A percentile compares a stretch with the other conserved stretches of the same genome.
Conservation (phyloP, 805 yeast genomes). For the Grigorovia yakushimaensis region DNA sequence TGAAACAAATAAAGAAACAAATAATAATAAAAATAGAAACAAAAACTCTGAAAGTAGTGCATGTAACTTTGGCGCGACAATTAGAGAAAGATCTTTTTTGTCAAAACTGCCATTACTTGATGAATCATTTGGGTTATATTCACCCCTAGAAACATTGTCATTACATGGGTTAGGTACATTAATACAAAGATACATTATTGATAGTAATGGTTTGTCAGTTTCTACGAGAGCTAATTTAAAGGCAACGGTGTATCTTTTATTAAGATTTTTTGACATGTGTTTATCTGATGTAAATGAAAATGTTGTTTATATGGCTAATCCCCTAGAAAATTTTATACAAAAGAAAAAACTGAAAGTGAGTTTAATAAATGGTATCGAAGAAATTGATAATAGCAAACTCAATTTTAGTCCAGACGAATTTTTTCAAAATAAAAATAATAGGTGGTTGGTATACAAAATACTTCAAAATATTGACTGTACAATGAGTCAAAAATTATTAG, state of each 20-base stretch:
- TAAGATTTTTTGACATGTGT: constrained; percentile 23
- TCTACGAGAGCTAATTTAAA: constrained; percentile 10
- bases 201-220: neutral
- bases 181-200: constrained; percentile 8
- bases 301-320: constrained; percentile 20
- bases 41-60: neutral
- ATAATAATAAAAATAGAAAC: neutral
- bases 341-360: constrained; percentile 1
- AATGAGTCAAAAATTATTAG: constrained; percentile 11
- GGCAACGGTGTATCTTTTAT: constrained; percentile 23
- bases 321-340: constrained; percentile 17
- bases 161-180: constrained; percentile 23
- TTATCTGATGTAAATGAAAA: constrained; percentile 17
- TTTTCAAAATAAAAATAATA: constrained; percentile 5
- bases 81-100: constrained; percentile 4
- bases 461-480: constrained; percentile 13
- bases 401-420: neutral
- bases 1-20: neutral
- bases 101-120: constrained; percentile 20
- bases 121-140: constrained; percentile 22
- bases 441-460: constrained; percentile 11
- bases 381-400: neutral
- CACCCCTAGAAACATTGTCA: constrained; percentile 21
- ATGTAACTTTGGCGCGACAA: neutral
- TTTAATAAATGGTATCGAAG: neutral